Conservation (phyloP, 257 asterid species). For the Rubia yunnanensis region DNA sequence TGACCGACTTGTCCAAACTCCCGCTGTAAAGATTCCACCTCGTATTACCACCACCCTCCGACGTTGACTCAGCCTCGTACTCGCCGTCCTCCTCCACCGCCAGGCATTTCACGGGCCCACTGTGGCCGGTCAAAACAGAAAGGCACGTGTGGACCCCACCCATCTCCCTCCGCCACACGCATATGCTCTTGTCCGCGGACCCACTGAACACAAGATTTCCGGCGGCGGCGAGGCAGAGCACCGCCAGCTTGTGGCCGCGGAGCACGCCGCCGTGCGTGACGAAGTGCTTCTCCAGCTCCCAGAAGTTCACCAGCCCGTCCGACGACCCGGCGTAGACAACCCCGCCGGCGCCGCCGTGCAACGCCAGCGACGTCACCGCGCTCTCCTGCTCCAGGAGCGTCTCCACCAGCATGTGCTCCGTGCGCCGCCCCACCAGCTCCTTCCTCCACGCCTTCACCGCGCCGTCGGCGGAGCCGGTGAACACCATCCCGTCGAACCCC, state of each 20-base stretch:
- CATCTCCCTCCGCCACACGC: constrained; percentile 81
- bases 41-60: constrained; percentile 14
- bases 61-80: neutral
- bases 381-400: constrained; percentile 51
- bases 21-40: constrained; percentile 68
- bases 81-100: constrained; percentile 39
- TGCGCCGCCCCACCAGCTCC: constrained; percentile 41
- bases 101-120: constrained; percentile 85
- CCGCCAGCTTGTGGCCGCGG: constrained; percentile 88
- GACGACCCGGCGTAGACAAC: constrained; percentile 74
- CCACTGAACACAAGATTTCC: constrained; percentile 74
- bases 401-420: constrained; percentile 53
- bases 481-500: constrained; percentile 52
- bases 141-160: constrained; percentile 61
- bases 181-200: constrained; percentile 71
- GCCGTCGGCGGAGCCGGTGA: constrained; percentile 91
- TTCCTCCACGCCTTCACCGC: constrained; percentile 87
- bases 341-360: constrained; percentile 21
- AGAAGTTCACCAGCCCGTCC: constrained; percentile 78
- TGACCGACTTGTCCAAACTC: constrained; percentile 60
- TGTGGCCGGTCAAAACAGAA: constrained; percentile 64
- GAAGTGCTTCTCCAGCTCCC: constrained; percentile 57
- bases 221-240: constrained; percentile 58
- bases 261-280: constrained; percentile 64
- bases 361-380: constrained; percentile 74